A percentile compares a stretch with the other conserved stretches of the same genome.
phyloP scores from a whole-genome alignment of 768 basidiomycete genomes.

The Nidularia pulvinata region DNA sequence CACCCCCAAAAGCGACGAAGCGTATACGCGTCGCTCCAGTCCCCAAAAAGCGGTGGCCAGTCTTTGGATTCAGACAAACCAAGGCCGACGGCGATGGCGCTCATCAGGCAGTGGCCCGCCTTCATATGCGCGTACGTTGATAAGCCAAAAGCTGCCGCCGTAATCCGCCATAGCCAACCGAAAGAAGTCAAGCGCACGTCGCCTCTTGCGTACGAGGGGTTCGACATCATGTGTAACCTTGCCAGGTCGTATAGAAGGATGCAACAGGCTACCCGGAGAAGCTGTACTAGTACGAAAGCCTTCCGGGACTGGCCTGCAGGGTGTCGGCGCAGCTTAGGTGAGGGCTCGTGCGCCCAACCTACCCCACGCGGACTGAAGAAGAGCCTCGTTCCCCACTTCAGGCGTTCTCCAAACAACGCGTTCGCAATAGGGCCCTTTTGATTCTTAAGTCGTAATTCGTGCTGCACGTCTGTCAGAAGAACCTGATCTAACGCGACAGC shows the following conservation, averaged over 20 bases:
- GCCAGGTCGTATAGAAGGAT: slow-evolving; percentile 15
- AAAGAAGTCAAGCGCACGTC: slow-evolving; percentile 1
- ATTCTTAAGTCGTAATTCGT: slow-evolving; percentile 10
- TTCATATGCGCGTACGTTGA: slow-evolving; percentile 1
- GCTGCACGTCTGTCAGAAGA: slow-evolving; percentile 22
- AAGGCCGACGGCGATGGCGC: slow-evolving; percentile 4
- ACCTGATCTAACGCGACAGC: slow-evolving; percentile 5
- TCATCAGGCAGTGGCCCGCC: slow-evolving; percentile 7
- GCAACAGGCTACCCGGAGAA: slow-evolving; percentile 5
- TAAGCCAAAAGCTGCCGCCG: slow-evolving; percentile 5
- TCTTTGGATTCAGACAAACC: neutral
- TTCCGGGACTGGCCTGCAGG: slow-evolving; percentile 11
- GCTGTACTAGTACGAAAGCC: slow-evolving; percentile 15
- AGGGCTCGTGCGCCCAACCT: slow-evolving; percentile 22
- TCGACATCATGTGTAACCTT: slow-evolving; percentile 11
- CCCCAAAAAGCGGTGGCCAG: neutral
- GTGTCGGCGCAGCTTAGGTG: slow-evolving; percentile 10
- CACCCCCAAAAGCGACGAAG: neutral
- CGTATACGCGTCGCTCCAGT: neutral
- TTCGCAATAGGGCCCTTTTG: slow-evolving; percentile 10
- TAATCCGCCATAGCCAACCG: slow-evolving; percentile 8
- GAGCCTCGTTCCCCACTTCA: slow-evolving; percentile 17
- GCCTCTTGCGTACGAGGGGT: slow-evolving; percentile 9
- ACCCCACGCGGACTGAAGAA: slow-evolving; percentile 21
- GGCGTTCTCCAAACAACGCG: slow-evolving; percentile 12